These are phyloP conservation scores for Tolypocladium inflatum DNA, from an alignment of 2,329 filamentous ascomycete genomes.

Conservation along the genomic window DNA sequence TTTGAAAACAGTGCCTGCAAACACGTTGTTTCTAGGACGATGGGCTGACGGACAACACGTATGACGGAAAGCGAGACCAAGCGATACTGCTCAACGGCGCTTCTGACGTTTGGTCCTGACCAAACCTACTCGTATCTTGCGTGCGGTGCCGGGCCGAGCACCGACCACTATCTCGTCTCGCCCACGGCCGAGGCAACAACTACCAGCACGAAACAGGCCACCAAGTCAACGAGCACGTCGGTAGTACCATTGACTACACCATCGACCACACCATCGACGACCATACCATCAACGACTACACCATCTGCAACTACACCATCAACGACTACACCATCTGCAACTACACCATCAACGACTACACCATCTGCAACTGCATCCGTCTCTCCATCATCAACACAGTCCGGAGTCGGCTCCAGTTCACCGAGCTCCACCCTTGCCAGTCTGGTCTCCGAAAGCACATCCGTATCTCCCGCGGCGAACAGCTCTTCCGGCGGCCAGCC, in stretches of 20 bases:
- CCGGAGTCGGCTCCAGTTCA: no score
- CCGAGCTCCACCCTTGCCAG: no score
- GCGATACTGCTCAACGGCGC: background rate
- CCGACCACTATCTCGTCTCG: background rate
- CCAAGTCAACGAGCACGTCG: no score
- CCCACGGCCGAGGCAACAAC: background rate
- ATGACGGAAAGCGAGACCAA: background rate
- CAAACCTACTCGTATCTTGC: background rate
- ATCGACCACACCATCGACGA: background rate
- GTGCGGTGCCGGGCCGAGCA: background rate
- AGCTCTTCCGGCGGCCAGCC: background rate
- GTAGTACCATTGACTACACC: background rate
- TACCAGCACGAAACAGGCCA: no score
- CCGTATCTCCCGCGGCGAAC: background rate
- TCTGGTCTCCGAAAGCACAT: no score
- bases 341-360: background rate
- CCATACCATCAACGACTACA: background rate
- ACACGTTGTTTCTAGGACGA: no score
- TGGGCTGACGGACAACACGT: background rate
- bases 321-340: background rate
- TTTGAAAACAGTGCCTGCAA: no score
- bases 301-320: background rate
- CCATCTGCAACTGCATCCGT: background rate
- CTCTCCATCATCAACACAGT: background rate
- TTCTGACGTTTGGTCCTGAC: background rate